Percentiles rank a stretch among this genome's conserved stretches.
Conservation (phyloP, 164 flowering plant genomes). For the Warburgia ugandensis region DNA sequence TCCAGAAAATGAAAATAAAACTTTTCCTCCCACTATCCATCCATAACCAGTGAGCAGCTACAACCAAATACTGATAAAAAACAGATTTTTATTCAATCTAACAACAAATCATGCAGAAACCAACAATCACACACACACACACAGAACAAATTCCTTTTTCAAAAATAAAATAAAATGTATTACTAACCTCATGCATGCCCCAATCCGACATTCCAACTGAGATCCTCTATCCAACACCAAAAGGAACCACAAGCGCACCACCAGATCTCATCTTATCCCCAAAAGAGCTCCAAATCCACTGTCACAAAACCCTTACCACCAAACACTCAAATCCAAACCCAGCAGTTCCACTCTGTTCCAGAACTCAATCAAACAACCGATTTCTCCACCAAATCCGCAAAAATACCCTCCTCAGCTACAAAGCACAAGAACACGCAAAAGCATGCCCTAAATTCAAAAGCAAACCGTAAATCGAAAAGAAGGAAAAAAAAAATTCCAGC, state of each 20-base stretch:
- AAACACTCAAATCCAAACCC: not conserved
- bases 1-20: too few relatives aligned
- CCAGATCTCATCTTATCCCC: constrained; percentile 5
- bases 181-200: constrained; percentile 18
- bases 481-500: too few relatives aligned
- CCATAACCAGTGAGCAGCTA: too few relatives aligned
- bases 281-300: not conserved
- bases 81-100: too few relatives aligned
- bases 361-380: not conserved
- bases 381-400: not conserved
- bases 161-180: not conserved
- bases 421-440: too few relatives aligned
- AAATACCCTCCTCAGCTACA: not conserved
- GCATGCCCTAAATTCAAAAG: too few relatives aligned
- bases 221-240: constrained; percentile 7
- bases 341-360: too few relatives aligned
- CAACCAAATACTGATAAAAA: too few relatives aligned
- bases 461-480: too few relatives aligned
- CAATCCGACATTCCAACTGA: constrained; percentile 20
- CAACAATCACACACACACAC: not conserved
- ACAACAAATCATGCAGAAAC: not conserved
- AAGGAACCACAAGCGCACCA: not conserved
- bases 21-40: too few relatives aligned
- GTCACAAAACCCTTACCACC: not conserved
- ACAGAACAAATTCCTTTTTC: constrained; percentile 1